Evolutionary conservation across 805 yeast species (phyloP).

Genomic region (Myxozyma vanderwaltii): DNA sequence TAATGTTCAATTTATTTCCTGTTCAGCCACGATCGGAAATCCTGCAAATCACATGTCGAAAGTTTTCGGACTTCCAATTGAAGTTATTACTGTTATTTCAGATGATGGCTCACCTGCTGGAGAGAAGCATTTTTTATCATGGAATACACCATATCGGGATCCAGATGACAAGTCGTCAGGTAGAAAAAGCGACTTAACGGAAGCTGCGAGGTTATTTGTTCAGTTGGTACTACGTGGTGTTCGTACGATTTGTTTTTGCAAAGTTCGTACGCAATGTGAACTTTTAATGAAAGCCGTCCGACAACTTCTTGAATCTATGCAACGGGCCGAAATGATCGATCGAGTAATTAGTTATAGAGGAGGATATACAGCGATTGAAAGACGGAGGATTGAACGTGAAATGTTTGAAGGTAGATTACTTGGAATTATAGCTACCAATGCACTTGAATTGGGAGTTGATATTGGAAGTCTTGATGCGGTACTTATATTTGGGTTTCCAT

Average conservation of each 20-base stretch:
- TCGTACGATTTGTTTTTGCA: slow-evolving; percentile 87
- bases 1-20: slow-evolving; percentile 70
- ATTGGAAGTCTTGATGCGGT: slow-evolving; percentile 92
- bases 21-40: slow-evolving; percentile 87
- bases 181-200: slow-evolving; percentile 69
- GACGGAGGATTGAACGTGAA: slow-evolving; percentile 82
- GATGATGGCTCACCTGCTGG: slow-evolving; percentile 92
- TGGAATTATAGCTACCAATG: slow-evolving; percentile 93
- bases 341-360: slow-evolving; percentile 90
- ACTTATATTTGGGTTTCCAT: slow-evolving; percentile 88
- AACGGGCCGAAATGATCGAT: slow-evolving; percentile 51
- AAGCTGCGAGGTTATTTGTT: slow-evolving; percentile 73
- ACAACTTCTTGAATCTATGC: slow-evolving; percentile 47
- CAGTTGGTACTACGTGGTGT: slow-evolving; percentile 64
- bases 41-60: slow-evolving; percentile 73
- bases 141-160: slow-evolving; percentile 80
- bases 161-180: slow-evolving; percentile 59
- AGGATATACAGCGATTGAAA: slow-evolving; percentile 83
- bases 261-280: slow-evolving; percentile 84
- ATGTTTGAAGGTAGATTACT: slow-evolving; percentile 85
- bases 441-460: slow-evolving; percentile 93
- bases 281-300: slow-evolving; percentile 81
- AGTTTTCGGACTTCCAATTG: slow-evolving; percentile 63
- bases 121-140: slow-evolving; percentile 68
- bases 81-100: slow-evolving; percentile 56